phyloP scores from a whole-genome alignment of 1,284 basidiomycete genomes.

The Apiotrichum brassicae region DNA sequence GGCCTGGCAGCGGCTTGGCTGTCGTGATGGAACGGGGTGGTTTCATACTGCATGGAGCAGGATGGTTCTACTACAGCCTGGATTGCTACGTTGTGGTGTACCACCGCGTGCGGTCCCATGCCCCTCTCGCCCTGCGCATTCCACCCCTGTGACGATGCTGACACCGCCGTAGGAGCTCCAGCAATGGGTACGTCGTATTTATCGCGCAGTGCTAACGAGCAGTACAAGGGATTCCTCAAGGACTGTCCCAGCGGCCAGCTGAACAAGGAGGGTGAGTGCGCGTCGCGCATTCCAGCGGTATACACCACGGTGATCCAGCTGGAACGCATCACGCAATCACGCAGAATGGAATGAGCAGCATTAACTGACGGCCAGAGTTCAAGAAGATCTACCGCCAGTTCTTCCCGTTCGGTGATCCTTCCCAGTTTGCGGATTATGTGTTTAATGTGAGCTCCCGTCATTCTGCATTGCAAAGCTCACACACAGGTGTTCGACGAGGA shows the following conservation, averaged over 20 bases:
- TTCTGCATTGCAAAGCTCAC: neutral
- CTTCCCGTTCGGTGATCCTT: conserved; percentile 98
- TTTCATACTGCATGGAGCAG: too few species aligned
- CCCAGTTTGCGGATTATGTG: conserved; percentile 95
- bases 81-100: neutral
- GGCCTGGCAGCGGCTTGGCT: too few species aligned
- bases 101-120: too few species aligned
- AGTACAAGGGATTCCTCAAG: conserved; percentile 99
- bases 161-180: conserved; percentile 64
- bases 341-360: too few species aligned
- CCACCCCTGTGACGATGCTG: neutral
- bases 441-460: conserved; percentile 60
- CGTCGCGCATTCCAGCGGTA: too few species aligned
- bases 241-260: conserved; percentile 97
- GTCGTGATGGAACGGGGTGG: neutral
- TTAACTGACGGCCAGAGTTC: conserved; percentile 71
- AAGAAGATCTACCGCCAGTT: conserved; percentile 98
- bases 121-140: neutral
- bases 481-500: conserved; percentile 78
- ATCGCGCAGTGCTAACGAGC: conserved; percentile 4
- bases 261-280: conserved; percentile 63
- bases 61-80: neutral
- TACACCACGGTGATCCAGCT: too few species aligned
- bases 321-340: too few species aligned
- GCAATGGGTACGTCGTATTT: conserved; percentile 63